These are phyloP conservation scores for Mycothermus thermophilus DNA, from an alignment of 495 filamentous ascomycete genomes.

Conservation along the genomic window DNA sequence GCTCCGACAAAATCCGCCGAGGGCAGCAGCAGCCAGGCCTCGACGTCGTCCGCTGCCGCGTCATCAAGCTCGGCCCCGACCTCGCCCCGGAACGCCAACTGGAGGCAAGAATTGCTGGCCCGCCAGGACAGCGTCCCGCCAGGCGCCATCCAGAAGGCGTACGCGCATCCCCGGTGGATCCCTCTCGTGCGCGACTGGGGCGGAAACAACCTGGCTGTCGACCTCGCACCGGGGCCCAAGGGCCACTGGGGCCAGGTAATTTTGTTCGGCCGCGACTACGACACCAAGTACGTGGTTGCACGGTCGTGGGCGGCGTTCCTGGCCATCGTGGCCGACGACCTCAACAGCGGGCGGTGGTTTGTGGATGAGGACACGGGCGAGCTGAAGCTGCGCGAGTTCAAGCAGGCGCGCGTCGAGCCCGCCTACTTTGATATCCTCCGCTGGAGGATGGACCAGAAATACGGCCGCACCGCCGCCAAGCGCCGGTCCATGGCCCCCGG, in stretches of 20 bases:
- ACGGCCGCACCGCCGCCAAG: slow-evolving; percentile 49
- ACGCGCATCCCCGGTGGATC: slow-evolving; percentile 92
- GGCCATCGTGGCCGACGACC: slow-evolving; percentile 75
- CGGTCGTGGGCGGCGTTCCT: slow-evolving; percentile 86
- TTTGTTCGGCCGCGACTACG: slow-evolving; percentile 92
- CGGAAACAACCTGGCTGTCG: slow-evolving; percentile 89
- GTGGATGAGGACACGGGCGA: slow-evolving; percentile 87
- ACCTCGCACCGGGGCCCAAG: slow-evolving; percentile 80
- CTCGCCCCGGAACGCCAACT: slow-evolving; percentile 47
- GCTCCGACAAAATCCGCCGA: slow-evolving; percentile 54
- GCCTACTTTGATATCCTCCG: slow-evolving; percentile 86
- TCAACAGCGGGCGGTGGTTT: slow-evolving; percentile 70
- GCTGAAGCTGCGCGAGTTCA: slow-evolving; percentile 85
- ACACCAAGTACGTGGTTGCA: slow-evolving; percentile 93
- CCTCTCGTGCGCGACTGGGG: slow-evolving; percentile 95
- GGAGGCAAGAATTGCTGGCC: slow-evolving; percentile 73
- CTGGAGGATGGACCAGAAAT: slow-evolving; percentile 90
- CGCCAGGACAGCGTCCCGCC: slow-evolving; percentile 82
- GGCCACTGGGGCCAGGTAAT: slow-evolving; percentile 96
- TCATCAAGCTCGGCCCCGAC: slow-evolving; percentile 24
- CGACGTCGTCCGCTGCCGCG: slow-evolving; percentile 31
- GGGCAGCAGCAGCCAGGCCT: slow-evolving; percentile 37
- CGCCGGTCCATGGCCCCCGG: slow-evolving; percentile 26
- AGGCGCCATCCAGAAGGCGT: slow-evolving; percentile 76
- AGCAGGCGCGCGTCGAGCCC: slow-evolving; percentile 75